Evolutionary conservation across 257 asterid species (phyloP), one percentile per base, ranked within the genome.

Genomic region (Anisodus acutangulus): DNA sequence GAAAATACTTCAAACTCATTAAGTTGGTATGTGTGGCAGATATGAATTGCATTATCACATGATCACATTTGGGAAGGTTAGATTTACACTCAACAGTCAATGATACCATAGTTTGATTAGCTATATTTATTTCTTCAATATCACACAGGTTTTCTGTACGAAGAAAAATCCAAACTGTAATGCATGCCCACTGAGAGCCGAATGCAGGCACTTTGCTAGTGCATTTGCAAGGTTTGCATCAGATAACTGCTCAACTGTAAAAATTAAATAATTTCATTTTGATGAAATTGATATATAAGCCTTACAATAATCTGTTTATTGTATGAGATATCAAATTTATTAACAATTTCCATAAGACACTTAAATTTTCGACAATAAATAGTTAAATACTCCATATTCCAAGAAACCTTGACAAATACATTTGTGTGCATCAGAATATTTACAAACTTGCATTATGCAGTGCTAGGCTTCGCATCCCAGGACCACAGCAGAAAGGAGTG

Each of bases 141-240:
- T 47, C 57, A 47, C 66, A 9, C 59, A 94, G 95, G 83, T 89
- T 9, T 88, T 94, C 19, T 94, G 97, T 81, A 90, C 92, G 3
- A 92, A 91, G 90, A 78, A 1, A 12, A 13, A 10, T 0, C 97
- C 97, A 1, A 94, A 92, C 39, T 93, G 94, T 67, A 85, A 85
- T 35, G 88, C 89, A 6, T 94, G 98, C 64, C 97, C 97, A 15
- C 63, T 90, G 92, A 91, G 69, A 81, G 88, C 51, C 6, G 85
- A 86, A 6, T 94, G 97, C 88, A 84, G 64, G 45, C 92, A 94
- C 82, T 93, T 70, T 87, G 94, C 94, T 22, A 93, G 97, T 78
- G 89, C 85, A 68, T 66, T 17, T 84, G 93, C 91, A 79, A 91
- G 95, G 97, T 94, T 70, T 63, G 87, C 67, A 19, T 71, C 70